Conservation (phyloP, 495 filamentous ascomycete genomes). For the Rusavskia elegans region DNA sequence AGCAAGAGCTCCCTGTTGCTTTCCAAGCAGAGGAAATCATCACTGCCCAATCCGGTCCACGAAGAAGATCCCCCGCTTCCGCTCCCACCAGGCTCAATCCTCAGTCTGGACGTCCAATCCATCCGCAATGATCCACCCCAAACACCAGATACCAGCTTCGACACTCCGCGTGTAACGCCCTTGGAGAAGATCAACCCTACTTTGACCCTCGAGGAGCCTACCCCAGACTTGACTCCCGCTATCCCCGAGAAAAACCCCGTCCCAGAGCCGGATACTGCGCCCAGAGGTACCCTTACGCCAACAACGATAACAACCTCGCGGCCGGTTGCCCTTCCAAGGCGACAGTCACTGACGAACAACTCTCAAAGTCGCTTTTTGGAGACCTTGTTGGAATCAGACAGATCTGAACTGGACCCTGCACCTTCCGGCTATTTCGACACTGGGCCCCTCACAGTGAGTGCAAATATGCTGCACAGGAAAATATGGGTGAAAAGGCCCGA, state of each 20-base stretch:
- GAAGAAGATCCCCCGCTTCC: slow-evolving; percentile 5
- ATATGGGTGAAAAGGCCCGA: slow-evolving; percentile 85
- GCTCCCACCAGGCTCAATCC: background rate
- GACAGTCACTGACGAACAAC: slow-evolving; percentile 5
- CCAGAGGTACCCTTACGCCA: background rate
- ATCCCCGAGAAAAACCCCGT: background rate
- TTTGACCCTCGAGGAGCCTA: slow-evolving; percentile 11
- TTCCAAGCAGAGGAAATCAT: slow-evolving; percentile 6
- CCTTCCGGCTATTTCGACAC: slow-evolving; percentile 9
- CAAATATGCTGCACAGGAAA: slow-evolving; percentile 55
- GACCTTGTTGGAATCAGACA: slow-evolving; percentile 8
- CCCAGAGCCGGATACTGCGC: background rate
- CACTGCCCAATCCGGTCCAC: slow-evolving; percentile 2
- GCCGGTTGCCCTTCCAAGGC: slow-evolving; percentile 2
- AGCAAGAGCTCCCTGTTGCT: slow-evolving; percentile 9
- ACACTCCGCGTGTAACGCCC: slow-evolving; percentile 5
- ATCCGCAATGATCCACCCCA: background rate
- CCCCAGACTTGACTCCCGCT: slow-evolving; percentile 2
- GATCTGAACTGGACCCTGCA: slow-evolving; percentile 1
- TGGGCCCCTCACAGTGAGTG: slow-evolving; percentile 13
- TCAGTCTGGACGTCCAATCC: background rate
- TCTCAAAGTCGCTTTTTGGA: slow-evolving; percentile 4
- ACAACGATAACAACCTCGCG: background rate
- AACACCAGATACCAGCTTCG: slow-evolving; percentile 7
- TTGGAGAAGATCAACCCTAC: slow-evolving; percentile 7